Evolutionary conservation across 2,329 filamentous ascomycete species (phyloP).

Genomic region (Nemania sp.): DNA sequence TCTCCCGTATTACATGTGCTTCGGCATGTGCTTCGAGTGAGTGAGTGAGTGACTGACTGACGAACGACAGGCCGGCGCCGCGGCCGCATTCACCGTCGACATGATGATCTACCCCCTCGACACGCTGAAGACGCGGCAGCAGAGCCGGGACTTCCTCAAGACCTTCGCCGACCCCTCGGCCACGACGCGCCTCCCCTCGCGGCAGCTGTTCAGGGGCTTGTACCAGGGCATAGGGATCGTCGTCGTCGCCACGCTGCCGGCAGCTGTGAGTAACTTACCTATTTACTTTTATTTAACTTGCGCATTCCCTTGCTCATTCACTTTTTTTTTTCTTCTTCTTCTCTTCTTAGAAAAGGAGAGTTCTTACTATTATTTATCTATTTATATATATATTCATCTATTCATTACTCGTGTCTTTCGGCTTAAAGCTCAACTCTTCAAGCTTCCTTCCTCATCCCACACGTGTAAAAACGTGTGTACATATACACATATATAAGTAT

Average conservation of each 20-base stretch:
- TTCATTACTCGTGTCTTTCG: no score
- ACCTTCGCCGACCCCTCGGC: slow-evolving; percentile 64
- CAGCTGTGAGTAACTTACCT: slow-evolving; percentile 52
- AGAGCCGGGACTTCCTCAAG: slow-evolving; percentile 74
- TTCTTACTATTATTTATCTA: no score
- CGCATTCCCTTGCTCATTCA: background rate
- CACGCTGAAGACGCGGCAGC: slow-evolving; percentile 85
- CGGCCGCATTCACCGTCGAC: slow-evolving; percentile 85
- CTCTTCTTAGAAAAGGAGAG: no score
- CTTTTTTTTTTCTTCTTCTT: no score
- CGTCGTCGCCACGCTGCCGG: slow-evolving; percentile 80
- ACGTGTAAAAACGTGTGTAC: no score
- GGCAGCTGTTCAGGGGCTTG: slow-evolving; percentile 65
- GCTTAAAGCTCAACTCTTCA: no score
- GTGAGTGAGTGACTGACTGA: slow-evolving; percentile 14
- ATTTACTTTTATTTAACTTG: background rate
- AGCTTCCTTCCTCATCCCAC: no score
- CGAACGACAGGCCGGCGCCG: slow-evolving; percentile 72
- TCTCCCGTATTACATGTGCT: no score
- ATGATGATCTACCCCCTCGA: slow-evolving; percentile 86
- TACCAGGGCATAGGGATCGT: slow-evolving; percentile 90
- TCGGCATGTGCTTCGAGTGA: no score
- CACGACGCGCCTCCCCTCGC: slow-evolving; percentile 55
- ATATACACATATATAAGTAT: no score
- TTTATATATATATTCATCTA: no score